Base-by-base conservation (phyloP, 768 basidiomycete species). In the Steccherinum ochraceum region DNA sequence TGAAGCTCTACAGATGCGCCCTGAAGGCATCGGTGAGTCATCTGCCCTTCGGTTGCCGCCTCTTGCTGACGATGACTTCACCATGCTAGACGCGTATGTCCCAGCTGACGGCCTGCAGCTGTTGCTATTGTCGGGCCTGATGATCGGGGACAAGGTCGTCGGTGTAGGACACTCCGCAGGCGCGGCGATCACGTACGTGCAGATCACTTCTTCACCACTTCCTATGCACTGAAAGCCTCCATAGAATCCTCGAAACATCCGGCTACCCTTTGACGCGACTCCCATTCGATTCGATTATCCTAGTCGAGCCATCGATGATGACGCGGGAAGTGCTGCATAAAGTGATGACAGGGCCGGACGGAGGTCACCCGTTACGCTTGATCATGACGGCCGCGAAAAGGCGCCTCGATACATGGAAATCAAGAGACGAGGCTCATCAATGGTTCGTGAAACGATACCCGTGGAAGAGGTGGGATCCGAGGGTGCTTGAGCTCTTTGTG, bases 391-490 rank as follows among this genome's bases (percentile, higher is more conserved):
- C 69, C 5, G 63, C 63, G 18, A 40, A 52, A 30, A 71, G 70
- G n/a, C 69, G 77, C 16, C 66, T 70, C 11, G 63, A 72, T 48
- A 59, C 55, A 2, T 81, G 77, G 77, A 49, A 55, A 1, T 72
- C 67, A 13, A 62, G 65, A 23, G 67, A 72, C 23, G 68, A 68
- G 13, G 79, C 78, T 1, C 67, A 67, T 13, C 46, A 54, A 24
- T 78, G 74, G 61, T 72, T 78, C 44, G 61, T 53, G n/a, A 68
- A 69, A 41, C 66, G 72, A 11, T 56, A 66, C 42, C 77, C 77
- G 0, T 80, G 77, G 76, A 69, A 61, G 27, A 56, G 54, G 5
- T 80, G 75, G 75, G 73, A 80, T 57, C 60, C 64, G 2, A 64
- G 72, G 3, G 68, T 71, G 1, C 47, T 77, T 16, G 62, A 57